Base-by-base conservation (phyloP, 139 green algal genomes). In the Asterochloris sp. region DNA sequence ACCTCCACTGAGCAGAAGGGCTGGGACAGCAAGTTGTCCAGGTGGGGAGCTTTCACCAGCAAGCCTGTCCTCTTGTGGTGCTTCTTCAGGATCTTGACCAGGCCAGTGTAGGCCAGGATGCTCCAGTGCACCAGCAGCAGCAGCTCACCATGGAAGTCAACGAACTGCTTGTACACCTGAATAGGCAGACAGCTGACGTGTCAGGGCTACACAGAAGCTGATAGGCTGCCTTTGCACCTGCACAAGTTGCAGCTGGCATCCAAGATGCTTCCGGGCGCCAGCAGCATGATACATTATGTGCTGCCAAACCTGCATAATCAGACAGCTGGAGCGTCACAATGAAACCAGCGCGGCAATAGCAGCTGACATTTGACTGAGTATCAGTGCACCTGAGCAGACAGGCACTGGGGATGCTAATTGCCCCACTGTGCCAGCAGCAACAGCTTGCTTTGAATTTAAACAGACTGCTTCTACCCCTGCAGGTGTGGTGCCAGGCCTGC, bases 31-130 rank as follows among this genome's bases (percentile, higher is more conserved):
- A 97, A 87, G 76, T 96, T 87, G 15, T 86, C 78, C 47, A 97
- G 89, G 60, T 93, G 89, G 10, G 89, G 90, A 6, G 89, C 89
- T 0, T 83, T 81, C 26, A 95, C 78, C 62, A 95, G 84, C 38
- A 92, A 82, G 23, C 90, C 90, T 38, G 94, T 97, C 24, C 92
- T 88, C 89, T 96, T 97, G 86, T 93, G 87, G 76, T 97, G 93
- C 87, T 97, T 97, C 87, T 97, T 97, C n/a, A 97, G 78, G 17
- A 97, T 96, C 84, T 97, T 96, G n/a, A 95, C 89, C 61, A 94
- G 76, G 23, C 86, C 90, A 2, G 91, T 95, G 84, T 96, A 97
- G 9, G 89, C 91, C 76, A 97, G 84, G 62, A 96, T 91, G 78
- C 84, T 90, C 91, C 92, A 96, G 82, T 97, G 92, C 67, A 96